Conservation (phyloP, 1,284 basidiomycete species). For the Grifola frondosa region DNA sequence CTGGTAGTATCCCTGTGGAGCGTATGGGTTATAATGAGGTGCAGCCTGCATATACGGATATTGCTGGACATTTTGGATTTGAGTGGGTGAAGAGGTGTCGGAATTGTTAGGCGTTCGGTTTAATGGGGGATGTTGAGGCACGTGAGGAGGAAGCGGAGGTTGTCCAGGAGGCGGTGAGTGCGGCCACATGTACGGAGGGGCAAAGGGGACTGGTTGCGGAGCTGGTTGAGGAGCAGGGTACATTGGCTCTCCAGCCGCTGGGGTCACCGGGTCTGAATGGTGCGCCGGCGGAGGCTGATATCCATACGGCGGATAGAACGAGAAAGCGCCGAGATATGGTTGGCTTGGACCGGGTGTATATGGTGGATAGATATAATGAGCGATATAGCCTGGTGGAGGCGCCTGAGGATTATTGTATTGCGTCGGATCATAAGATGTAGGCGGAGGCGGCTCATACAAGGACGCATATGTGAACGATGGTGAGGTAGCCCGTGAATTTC, state of each 20-base stretch:
- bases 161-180: constrained; percentile 33
- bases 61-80: constrained; percentile 29
- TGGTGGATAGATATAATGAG: constrained; percentile 33
- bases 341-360: constrained; percentile 30
- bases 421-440: constrained; percentile 48
- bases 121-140: constrained; percentile 32
- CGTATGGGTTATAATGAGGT: constrained; percentile 42
- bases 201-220: constrained; percentile 31
- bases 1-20: constrained; percentile 48
- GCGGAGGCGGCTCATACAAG: constrained; percentile 60
- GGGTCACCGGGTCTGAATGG: constrained; percentile 36
- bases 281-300: constrained; percentile 36
- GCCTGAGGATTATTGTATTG: constrained; percentile 38
- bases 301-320: constrained; percentile 42
- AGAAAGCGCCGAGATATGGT: constrained; percentile 38
- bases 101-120: constrained; percentile 9
- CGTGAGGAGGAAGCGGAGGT: constrained; percentile 31
- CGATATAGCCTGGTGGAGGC: constrained; percentile 31
- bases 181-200: constrained; percentile 33
- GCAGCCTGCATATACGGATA: constrained; percentile 40
- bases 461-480: constrained; percentile 71
- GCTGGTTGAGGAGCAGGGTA: constrained; percentile 29
- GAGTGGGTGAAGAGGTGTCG: constrained; percentile 18
- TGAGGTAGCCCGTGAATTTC: constrained; percentile 68
- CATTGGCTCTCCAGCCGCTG: constrained; percentile 34